Base-by-base conservation (phyloP, 1,139 yeast genomes). In the Pichia sp. region DNA sequence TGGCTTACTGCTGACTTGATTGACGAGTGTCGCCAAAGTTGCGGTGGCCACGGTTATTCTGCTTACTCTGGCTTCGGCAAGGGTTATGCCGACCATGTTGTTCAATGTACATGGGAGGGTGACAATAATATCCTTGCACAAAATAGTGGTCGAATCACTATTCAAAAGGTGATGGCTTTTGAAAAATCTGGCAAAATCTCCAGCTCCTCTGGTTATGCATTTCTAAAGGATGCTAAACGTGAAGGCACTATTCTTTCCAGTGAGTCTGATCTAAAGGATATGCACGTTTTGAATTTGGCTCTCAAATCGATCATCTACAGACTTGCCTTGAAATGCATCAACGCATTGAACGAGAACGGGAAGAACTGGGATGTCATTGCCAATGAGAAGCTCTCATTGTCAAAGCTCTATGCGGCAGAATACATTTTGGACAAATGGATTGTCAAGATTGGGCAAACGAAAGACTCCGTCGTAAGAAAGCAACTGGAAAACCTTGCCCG, bases 101-200 rank as follows among this genome's bases (percentile, higher is more conserved):
- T 90, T 47, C 96, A 90, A 73, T 88, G 96, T 71, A 90, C 96
- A 25, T 90, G 97, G 97, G 97, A 90, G 74, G 97, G 97, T 70
- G 97, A 90, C 70, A 90, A 90, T 74, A 89, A 85, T 65, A 85
- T 90, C 48, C 75, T 90, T 62, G 88, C 90, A 9, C 80, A 88
- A 69, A 84, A 90, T 56, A 82, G 90, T 57, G 97, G 96, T 59
- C 80, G 86, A 70, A 83, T 87, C 52, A 78, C 85, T 47, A 71
- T 84, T 58, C 86, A 85, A 70, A 75, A 76, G 60, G 75, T 79
- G 51, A 66, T 67, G 52, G 69, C 68, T 42, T 69, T 69, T 21
- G 54, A 46, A 22, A 59, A 70, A 34, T 65, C 66, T 49, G 75
- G 76, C 44, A 60, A 61, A 47, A 26, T 19, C 7, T 52, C 58